Evolutionary conservation across 345 rosid species (phyloP).

Genomic region (Eucalyptus cloeziana): DNA sequence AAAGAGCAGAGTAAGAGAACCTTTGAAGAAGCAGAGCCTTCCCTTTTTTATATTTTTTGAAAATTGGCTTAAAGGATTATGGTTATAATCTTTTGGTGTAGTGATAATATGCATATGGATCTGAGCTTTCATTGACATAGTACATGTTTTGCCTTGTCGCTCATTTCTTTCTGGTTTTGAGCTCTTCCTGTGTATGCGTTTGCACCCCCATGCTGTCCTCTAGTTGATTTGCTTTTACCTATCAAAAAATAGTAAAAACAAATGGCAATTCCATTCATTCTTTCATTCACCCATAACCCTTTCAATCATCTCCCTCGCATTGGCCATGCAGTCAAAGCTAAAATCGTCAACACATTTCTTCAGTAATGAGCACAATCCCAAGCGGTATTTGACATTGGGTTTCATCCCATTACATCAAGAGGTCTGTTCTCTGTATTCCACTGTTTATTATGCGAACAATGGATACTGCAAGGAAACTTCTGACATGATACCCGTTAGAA

Average conservation of each 20-base stretch:
- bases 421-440: background rate
- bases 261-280: background rate
- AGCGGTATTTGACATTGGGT: background rate
- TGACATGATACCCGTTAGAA: background rate
- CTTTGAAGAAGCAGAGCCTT: background rate
- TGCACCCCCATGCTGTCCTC: background rate
- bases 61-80: background rate
- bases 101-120: background rate
- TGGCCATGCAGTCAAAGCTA: background rate
- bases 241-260: background rate
- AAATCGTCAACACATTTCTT: background rate
- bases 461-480: background rate
- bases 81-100: background rate
- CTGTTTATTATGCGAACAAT: background rate
- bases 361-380: background rate
- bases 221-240: background rate
- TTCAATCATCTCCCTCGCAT: background rate
- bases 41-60: background rate
- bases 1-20: background rate
- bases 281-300: background rate
- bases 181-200: background rate
- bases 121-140: background rate
- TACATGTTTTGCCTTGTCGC: background rate
- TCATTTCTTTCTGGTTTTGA: background rate
- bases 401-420: background rate